A percentile compares a stretch with the other conserved stretches of the same genome.
Conservation (phyloP, 164 flowering plant species). For the Tetracentron sinense region DNA sequence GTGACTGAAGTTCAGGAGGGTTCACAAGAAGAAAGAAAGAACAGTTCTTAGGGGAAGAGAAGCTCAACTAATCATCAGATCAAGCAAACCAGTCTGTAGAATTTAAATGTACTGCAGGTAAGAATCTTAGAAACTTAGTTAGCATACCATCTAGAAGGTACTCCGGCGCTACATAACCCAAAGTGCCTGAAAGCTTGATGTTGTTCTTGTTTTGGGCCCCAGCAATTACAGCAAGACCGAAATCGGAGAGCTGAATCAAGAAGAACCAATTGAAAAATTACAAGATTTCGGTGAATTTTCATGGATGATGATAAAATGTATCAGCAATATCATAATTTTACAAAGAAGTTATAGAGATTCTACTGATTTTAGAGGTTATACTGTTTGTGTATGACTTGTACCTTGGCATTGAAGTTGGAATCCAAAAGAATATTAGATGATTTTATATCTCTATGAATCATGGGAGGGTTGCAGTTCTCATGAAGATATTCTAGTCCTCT, state of each 20-base stretch:
- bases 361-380: neutral
- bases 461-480: conserved; percentile 81
- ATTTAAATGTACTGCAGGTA: neutral
- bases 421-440: conserved; percentile 94
- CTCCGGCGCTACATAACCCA: conserved; percentile 96
- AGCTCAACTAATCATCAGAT: neutral
- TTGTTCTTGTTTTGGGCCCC: conserved; percentile 57
- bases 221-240: conserved; percentile 75
- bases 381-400: conserved; percentile 16
- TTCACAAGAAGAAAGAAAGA: neutral
- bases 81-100: neutral
- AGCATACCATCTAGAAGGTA: conserved; percentile 85
- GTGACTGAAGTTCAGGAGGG: neutral
- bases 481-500: conserved; percentile 96
- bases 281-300: neutral
- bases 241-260: conserved; percentile 75
- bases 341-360: no score
- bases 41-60: neutral
- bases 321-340: neutral
- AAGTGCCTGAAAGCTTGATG: conserved; percentile 79
- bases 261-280: neutral
- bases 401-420: conserved; percentile 90
- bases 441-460: conserved; percentile 97
- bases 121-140: neutral
- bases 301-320: neutral